Base-by-base conservation (phyloP, 148 eudicot species). In the Bassia scoparia region DNA sequence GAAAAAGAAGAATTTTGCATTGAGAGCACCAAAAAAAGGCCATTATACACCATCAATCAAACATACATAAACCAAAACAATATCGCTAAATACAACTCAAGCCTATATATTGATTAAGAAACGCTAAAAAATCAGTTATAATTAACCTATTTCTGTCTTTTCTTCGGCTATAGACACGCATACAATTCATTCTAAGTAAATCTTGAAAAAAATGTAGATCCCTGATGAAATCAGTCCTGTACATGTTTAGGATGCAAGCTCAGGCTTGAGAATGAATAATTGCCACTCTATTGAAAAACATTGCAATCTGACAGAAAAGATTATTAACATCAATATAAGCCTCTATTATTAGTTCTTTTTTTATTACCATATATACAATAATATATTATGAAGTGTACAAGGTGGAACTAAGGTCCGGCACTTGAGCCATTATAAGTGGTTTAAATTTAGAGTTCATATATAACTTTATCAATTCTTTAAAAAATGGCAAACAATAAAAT, bases 251-350 rank as follows among this genome's bases (percentile, higher is more conserved):
- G 84, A 64, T 78, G 79, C 75, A 85, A 86, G 59, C 68, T 69
- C 18, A 82, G 88, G 71, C 73, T 82, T 75, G 84, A 66, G 86
- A 82, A 78, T 92, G 97, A 74, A 87, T 63, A 37, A 83, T 78
- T 37, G 97, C 87, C 74, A 86, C 90, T 26, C 95, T 59, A 92
- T 85, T 4, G 95, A 83, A 60, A 89, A 82, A 81, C 85, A 85
- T 78, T 92, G 97, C 77, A 92, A 68, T 66, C 86, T 72, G 95
- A 92, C 58, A 92, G 41, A 54, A 76, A 78, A 56, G 93, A n/a
- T n/a, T n/a, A n/a, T n/a, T n/a, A n/a, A n/a, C n/a, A n/a, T n/a
- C n/a, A n/a, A n/a, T n/a, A n/a, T n/a, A n/a, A n/a, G n/a, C n/a
- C n/a, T n/a, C n/a, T n/a, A n/a, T n/a, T n/a, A n/a, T n/a, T n/a